Base-by-base conservation (phyloP, 148 eudicot species). In the Chenopodium suecicum region DNA sequence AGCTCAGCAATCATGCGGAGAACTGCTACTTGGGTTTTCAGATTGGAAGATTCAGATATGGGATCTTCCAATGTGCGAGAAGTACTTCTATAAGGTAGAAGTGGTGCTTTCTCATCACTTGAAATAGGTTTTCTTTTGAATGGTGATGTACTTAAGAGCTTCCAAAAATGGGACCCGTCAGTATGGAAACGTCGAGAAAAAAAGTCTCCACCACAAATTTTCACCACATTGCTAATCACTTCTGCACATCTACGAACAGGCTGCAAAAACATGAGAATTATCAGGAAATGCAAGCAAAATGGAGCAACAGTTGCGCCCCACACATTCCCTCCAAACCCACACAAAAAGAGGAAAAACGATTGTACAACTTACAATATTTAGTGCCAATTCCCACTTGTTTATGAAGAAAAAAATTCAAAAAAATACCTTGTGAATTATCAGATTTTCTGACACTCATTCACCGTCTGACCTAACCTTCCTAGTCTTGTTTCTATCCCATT, bases 141-240 rank as follows among this genome's bases (percentile, higher is more conserved):
- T 17, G 99, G 99, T 9, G 98, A 93, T 47, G 92, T 81, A 75
- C 86, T 85, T 29, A 93, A 89, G 78, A 93, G 93, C 86, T 90
- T 93, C 98, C 98, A 93, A 83, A 95, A 83, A 86, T 92, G 92
- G 78, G 81, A 63, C 2, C 99, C 99, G 12, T 95, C 99, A 3
- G 78, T 81, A 64, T 86, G 84, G 75, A 95, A 92, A 73, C 99
- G 97, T 11, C 99, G 94, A 32, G 97, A 86, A 81, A 95, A 95
- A 91, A 95, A 95, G 81, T 93, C 90, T 60, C 99, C 99, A 7
- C 99, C 98, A 17, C 94, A 89, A 65, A 89, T 86, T 82, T 78
- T 90, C 44, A 95, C 92, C 5, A 88, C 86, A 1, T 74, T 89
- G 89, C 90, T 90, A 48, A 93, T 85, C 70, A 89, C 90, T 22